These are phyloP conservation scores for Neurospora sp. DNA, from an alignment of 495 filamentous ascomycete species.

Conservation along the genomic window DNA sequence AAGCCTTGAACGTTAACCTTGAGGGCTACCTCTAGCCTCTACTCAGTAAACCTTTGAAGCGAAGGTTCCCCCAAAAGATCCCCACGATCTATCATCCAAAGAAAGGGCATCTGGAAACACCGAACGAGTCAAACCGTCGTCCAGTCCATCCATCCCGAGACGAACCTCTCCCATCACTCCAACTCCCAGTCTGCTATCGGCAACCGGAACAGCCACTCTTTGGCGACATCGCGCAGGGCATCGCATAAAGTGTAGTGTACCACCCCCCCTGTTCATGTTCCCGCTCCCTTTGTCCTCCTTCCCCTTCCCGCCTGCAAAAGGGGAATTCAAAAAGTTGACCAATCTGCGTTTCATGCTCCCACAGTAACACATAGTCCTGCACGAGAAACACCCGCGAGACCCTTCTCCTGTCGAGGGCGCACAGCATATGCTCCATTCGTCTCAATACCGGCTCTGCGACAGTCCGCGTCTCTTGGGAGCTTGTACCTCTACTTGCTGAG, in stretches of 20 bases:
- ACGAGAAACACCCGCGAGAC: background rate
- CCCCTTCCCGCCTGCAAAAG: background rate
- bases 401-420: background rate
- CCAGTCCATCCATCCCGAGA: background rate
- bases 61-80: background rate
- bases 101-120: background rate
- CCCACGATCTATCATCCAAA: background rate
- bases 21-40: background rate
- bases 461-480: background rate
- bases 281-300: background rate
- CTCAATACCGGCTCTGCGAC: background rate
- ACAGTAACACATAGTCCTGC: background rate
- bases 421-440: background rate
- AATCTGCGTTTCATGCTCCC: background rate
- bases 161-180: background rate
- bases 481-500: background rate
- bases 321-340: background rate
- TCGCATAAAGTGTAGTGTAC: background rate
- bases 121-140: background rate
- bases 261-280: background rate
- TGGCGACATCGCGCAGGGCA: background rate
- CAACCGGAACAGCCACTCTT: background rate
- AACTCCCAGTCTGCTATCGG: background rate
- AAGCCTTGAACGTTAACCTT: background rate
- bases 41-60: background rate